Conservation (phyloP, 805 yeast species). For the Candida yuanshanica region DNA sequence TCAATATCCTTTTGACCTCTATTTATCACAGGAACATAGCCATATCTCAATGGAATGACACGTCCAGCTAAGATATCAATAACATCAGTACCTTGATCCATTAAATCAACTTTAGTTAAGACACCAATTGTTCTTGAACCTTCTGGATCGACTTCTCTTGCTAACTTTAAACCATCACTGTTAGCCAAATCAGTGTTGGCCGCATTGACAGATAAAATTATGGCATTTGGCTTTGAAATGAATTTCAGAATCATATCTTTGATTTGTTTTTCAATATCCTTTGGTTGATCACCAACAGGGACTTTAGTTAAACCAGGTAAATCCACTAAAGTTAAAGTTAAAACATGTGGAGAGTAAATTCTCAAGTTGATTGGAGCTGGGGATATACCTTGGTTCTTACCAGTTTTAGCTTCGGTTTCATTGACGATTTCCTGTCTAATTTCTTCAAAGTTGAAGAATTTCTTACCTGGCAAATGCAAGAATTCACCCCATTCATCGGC, state of each 20-base stretch:
- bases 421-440: conserved; percentile 86
- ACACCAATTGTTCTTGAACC: conserved; percentile 96
- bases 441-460: conserved; percentile 81
- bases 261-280: conserved; percentile 92
- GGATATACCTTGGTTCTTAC: conserved; percentile 83
- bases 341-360: conserved; percentile 88
- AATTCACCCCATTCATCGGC: conserved; percentile 96
- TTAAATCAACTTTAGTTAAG: conserved; percentile 89
- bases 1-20: conserved; percentile 98
- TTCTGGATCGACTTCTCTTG: conserved; percentile 97
- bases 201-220: conserved; percentile 89
- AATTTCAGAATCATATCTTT: conserved; percentile 89
- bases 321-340: conserved; percentile 91
- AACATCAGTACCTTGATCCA: conserved; percentile 98
- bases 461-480: conserved; percentile 83
- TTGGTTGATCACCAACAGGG: conserved; percentile 98
- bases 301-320: conserved; percentile 97
- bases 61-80: conserved; percentile 92
- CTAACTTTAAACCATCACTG: conserved; percentile 92
- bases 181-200: conserved; percentile 97
- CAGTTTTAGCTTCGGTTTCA: conserved; percentile 83
- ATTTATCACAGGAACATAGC: conserved; percentile 94
- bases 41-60: conserved; percentile 90
- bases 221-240: conserved; percentile 92
- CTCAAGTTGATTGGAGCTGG: conserved; percentile 90